phyloP scores from a whole-genome alignment of 495 filamentous ascomycete genomes.

The Daldinia bambusicola region DNA sequence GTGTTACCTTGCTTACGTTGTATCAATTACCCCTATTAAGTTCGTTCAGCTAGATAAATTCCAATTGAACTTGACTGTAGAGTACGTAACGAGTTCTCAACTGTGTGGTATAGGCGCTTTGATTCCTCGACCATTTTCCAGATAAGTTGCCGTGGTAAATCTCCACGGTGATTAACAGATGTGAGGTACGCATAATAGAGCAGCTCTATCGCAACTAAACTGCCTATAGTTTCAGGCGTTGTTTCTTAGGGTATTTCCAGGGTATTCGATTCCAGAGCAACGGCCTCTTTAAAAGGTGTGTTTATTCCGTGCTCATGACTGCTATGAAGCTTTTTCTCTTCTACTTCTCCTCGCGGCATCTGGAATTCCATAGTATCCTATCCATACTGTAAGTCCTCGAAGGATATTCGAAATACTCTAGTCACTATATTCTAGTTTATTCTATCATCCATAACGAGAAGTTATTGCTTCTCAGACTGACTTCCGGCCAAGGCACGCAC shows the following conservation, averaged over 20 bases:
- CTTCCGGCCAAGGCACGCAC: neutral
- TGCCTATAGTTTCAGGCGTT: neutral
- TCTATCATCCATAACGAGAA: neutral
- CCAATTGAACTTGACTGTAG: too few relatives aligned
- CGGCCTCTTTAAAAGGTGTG: neutral
- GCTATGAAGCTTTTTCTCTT: neutral
- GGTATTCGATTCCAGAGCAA: neutral
- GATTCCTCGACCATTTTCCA: neutral
- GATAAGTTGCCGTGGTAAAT: neutral
- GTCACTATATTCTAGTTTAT: neutral
- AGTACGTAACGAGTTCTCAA: too few relatives aligned
- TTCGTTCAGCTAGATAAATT: too few relatives aligned
- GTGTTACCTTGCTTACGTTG: neutral
- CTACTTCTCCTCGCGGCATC: neutral
- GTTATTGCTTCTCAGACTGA: neutral
- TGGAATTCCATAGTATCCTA: neutral
- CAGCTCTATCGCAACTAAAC: neutral
- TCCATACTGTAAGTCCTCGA: neutral
- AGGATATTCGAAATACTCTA: neutral
- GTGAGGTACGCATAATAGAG: neutral
- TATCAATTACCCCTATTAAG: neutral
- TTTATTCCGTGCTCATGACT: neutral
- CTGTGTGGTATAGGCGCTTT: neutral
- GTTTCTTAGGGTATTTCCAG: neutral
- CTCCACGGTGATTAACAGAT: neutral